Percentiles rank a stretch among this genome's conserved stretches.
Evolutionary conservation across 1,284 basidiomycete genomes (phyloP).

Genomic region (Fomitopsis schrenkii): DNA sequence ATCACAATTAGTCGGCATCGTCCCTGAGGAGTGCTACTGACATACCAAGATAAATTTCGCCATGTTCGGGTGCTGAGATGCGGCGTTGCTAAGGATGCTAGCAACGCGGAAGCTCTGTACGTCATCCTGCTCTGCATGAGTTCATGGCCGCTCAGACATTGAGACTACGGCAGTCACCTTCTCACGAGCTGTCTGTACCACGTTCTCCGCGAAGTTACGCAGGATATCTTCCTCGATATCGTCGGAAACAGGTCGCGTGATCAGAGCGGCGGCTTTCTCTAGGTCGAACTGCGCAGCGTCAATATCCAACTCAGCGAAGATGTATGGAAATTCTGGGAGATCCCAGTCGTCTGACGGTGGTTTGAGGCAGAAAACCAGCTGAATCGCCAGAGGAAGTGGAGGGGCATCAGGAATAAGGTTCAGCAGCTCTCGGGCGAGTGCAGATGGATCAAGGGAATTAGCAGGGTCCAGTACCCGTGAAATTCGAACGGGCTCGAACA

Average conservation of each 20-base stretch:
- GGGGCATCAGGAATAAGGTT: conserved; percentile 56
- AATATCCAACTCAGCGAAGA: conserved; percentile 52
- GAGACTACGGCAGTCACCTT: conserved; percentile 37
- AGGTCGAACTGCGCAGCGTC: conserved; percentile 48
- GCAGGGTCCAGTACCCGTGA: conserved; percentile 54
- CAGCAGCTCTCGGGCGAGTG: conserved; percentile 56
- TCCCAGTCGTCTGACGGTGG: conserved; percentile 75
- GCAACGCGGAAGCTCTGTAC: conserved; percentile 54
- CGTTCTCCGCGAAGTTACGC: conserved; percentile 46
- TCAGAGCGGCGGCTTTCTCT: conserved; percentile 45
- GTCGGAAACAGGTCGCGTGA: conserved; percentile 54
- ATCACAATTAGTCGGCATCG: not conserved
- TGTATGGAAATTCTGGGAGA: conserved; percentile 61
- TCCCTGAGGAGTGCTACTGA: not conserved
- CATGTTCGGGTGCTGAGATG: conserved; percentile 54
- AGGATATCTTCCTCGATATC: conserved; percentile 43
- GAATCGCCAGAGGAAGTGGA: conserved; percentile 54
- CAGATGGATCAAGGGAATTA: conserved; percentile 53
- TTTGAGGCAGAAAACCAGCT: conserved; percentile 74
- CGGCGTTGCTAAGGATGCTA: conserved; percentile 53
- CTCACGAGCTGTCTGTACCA: conserved; percentile 46
- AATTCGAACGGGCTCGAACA: conserved; percentile 37
- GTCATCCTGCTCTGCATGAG: conserved; percentile 34
- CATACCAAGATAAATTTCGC: conserved; percentile 40
- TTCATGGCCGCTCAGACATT: not conserved